Evolutionary conservation across 2,329 filamentous ascomycete genomes (phyloP).

Genomic region (Apiospora koreana): DNA sequence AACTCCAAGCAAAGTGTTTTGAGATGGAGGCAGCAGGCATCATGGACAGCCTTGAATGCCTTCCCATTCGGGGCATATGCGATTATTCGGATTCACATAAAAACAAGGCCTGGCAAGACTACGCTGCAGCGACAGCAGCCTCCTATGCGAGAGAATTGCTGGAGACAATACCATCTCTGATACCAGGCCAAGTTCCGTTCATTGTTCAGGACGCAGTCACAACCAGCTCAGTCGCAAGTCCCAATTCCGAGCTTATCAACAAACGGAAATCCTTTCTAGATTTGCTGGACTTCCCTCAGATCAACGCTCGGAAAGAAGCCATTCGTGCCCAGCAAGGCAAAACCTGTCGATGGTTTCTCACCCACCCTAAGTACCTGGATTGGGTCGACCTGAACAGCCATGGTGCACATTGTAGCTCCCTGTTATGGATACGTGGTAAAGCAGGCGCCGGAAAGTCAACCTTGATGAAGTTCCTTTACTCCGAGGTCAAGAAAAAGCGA

Average conservation of each 20-base stretch:
- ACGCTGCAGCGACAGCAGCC: constrained; percentile 26
- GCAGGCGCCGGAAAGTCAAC: constrained; percentile 39
- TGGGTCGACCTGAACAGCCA: constrained; percentile 36
- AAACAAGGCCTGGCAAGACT: constrained; percentile 25
- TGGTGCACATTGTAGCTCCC: constrained; percentile 17
- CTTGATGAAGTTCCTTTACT: constrained; percentile 42
- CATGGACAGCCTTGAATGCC: constrained; percentile 29
- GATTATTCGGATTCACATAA: constrained; percentile 33
- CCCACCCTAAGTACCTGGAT: constrained; percentile 32
- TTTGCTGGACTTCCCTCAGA: constrained; percentile 38
- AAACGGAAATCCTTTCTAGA: constrained; percentile 21
- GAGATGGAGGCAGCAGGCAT: constrained; percentile 28
- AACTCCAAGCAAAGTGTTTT: constrained; percentile 17
- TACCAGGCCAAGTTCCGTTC: neutral
- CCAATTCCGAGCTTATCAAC: neutral
- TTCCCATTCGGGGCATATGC: constrained; percentile 34
- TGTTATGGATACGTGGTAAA: constrained; percentile 38
- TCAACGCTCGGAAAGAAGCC: constrained; percentile 36
- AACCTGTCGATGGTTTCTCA: constrained; percentile 45
- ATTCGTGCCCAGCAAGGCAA: constrained; percentile 34
- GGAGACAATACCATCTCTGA: neutral
- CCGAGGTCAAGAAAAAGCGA: constrained; percentile 17
- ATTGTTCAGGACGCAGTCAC: neutral
- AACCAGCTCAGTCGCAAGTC: neutral
- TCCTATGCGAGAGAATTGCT: constrained; percentile 26